These are phyloP conservation scores for Jaapia argillacea DNA, from an alignment of 768 basidiomycete species.

Conservation along the genomic window DNA sequence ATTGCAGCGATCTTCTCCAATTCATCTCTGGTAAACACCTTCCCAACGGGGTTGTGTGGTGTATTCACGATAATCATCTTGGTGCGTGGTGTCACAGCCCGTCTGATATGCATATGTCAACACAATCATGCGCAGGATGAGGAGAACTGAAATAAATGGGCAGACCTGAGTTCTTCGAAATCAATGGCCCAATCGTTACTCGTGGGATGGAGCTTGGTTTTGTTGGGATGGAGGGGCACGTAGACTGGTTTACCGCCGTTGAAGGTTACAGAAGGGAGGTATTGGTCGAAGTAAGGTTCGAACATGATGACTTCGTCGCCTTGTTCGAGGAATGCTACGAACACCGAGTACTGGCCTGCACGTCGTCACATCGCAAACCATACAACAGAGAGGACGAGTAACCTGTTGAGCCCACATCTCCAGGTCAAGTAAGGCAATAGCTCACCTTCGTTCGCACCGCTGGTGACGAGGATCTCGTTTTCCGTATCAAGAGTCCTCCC, in stretches of 20 bases:
- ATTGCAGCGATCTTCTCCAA: constrained; percentile 78
- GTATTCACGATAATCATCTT: constrained; percentile 97
- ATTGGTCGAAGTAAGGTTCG: constrained; percentile 97
- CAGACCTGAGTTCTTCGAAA: constrained; percentile 76
- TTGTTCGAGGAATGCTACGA: constrained; percentile 81
- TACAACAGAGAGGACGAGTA: constrained; percentile 3
- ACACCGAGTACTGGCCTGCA: constrained; percentile 87
- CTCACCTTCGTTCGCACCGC: constrained; percentile 95
- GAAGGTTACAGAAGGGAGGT: constrained; percentile 87
- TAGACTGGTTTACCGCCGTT: constrained; percentile 90
- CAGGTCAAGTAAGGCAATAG: too few relatives aligned
- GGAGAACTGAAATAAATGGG: constrained; percentile 2
- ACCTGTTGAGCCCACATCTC: too few relatives aligned
- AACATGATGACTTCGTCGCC: constrained; percentile 99
- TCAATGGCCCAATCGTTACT: constrained; percentile 84
- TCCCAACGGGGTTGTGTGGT: constrained; percentile 97
- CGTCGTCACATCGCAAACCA: constrained; percentile 3
- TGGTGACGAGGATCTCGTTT: constrained; percentile 86
- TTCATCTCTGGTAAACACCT: constrained; percentile 82
- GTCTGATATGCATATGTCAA: too few relatives aligned
- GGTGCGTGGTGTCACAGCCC: constrained; percentile 77
- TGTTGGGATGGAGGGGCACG: constrained; percentile 90
- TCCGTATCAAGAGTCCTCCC: constrained; percentile 71
- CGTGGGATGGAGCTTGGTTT: constrained; percentile 35
- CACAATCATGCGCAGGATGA: constrained; percentile 3